Evolutionary conservation across 352 stramenopile species (phyloP).

Genomic region (Globisporangium barbulae): DNA sequence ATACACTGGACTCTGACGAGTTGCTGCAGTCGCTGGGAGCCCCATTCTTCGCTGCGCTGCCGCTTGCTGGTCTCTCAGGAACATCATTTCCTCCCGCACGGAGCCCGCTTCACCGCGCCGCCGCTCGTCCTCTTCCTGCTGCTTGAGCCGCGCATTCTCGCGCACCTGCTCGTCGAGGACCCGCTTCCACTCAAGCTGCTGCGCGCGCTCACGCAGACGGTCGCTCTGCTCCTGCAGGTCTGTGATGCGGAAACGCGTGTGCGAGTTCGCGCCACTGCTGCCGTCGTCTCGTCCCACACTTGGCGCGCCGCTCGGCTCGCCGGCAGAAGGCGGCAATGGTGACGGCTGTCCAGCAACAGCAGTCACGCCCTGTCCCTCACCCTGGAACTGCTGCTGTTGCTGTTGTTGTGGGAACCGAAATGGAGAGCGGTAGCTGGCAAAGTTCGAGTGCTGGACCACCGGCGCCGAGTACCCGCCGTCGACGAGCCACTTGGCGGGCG

Average conservation of each 20-base stretch:
- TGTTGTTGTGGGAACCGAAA: constrained; percentile 17
- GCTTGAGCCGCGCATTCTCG: constrained; percentile 57
- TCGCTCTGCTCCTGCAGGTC: constrained; percentile 54
- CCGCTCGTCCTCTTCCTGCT: constrained; percentile 39
- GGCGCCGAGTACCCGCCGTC: constrained; percentile 41
- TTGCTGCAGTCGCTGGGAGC: neutral
- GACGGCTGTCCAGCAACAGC: neutral
- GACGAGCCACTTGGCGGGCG: constrained; percentile 69
- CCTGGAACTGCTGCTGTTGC: neutral
- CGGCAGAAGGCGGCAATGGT: constrained; percentile 1
- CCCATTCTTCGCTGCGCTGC: constrained; percentile 48
- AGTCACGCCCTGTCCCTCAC: neutral
- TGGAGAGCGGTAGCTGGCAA: constrained; percentile 14
- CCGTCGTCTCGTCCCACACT: constrained; percentile 5
- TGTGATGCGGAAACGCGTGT: constrained; percentile 53
- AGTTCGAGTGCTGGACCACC: constrained; percentile 3
- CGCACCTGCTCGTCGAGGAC: constrained; percentile 71
- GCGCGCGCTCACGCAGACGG: constrained; percentile 51
- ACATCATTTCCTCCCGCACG: constrained; percentile 46
- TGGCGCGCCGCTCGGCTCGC: constrained; percentile 8
- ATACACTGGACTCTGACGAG: constrained; percentile 1
- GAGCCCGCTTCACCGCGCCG: constrained; percentile 33
- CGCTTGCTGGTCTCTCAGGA: constrained; percentile 55
- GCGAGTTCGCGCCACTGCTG: constrained; percentile 22
- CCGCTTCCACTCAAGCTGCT: constrained; percentile 68